Conservation (phyloP, 2,329 filamentous ascomycete species). For the Colletotrichum costaricense region DNA sequence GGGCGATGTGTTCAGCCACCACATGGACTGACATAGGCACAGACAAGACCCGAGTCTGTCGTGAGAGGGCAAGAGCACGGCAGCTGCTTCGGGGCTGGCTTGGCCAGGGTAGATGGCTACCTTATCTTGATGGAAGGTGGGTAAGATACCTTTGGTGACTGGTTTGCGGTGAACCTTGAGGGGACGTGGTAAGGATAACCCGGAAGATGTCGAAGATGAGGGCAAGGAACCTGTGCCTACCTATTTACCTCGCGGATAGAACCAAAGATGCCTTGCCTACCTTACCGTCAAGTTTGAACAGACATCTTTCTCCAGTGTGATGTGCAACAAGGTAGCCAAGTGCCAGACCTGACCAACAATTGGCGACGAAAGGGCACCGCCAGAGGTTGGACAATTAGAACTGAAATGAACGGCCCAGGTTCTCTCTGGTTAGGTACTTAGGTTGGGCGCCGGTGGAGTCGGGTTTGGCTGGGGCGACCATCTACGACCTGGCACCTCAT, state of each 20-base stretch:
- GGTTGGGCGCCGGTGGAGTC: slow-evolving; percentile 15
- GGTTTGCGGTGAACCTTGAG: not conserved
- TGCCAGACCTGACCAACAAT: not conserved
- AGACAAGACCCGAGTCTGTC: slow-evolving; percentile 1
- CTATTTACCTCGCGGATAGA: no score
- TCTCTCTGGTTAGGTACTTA: not conserved
- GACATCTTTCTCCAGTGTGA: not conserved
- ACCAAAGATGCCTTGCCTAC: no score
- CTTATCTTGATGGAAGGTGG: not conserved
- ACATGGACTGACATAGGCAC: slow-evolving; percentile 3
- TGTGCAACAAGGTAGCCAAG: not conserved
- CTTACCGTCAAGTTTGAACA: no score
- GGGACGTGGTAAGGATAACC: not conserved
- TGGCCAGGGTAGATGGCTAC: not conserved
- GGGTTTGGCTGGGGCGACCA: not conserved
- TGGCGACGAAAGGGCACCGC: not conserved
- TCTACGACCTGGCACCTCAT: not conserved
- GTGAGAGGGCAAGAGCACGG: not conserved
- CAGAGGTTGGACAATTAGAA: not conserved
- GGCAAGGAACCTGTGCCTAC: not conserved
- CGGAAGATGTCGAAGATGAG: not conserved
- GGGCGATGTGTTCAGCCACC: slow-evolving; percentile 7
- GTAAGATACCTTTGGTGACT: not conserved
- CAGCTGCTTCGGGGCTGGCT: not conserved
- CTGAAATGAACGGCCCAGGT: not conserved